phyloP scores from a whole-genome alignment of 1,139 yeast species.

The Schwanniomyces etchellsii region DNA sequence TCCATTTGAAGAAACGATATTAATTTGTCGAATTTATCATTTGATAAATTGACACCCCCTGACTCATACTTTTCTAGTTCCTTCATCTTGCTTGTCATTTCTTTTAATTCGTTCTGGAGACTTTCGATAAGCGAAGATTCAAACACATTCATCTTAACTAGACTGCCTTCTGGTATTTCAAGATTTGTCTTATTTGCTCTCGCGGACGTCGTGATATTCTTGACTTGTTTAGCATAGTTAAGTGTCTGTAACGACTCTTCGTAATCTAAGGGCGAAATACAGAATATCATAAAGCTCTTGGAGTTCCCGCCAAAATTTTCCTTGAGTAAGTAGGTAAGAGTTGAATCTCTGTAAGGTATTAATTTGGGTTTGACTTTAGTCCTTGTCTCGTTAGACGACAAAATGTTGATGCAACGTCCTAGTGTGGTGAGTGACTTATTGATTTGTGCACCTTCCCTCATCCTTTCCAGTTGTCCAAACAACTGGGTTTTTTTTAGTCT shows the following conservation, averaged over 20 bases:
- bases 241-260: conserved; percentile 73
- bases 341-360: conserved; percentile 70
- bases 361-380: conserved; percentile 20
- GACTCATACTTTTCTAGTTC: background rate
- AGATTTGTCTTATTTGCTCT: conserved; percentile 35
- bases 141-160: conserved; percentile 22
- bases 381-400: conserved; percentile 29
- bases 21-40: conserved; percentile 18
- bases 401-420: conserved; percentile 65
- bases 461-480: conserved; percentile 50
- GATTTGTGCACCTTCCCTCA: conserved; percentile 70
- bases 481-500: conserved; percentile 60
- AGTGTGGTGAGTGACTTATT: conserved; percentile 71
- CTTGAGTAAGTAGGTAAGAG: conserved; percentile 64
- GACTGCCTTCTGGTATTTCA: conserved; percentile 23
- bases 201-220: conserved; percentile 61
- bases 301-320: conserved; percentile 73
- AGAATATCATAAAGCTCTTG: conserved; percentile 70
- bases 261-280: conserved; percentile 68
- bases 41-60: conserved; percentile 3
- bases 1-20: conserved; percentile 29
- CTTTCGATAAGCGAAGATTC: conserved; percentile 26
- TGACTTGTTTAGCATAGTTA: conserved; percentile 71
- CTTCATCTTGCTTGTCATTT: conserved; percentile 21
- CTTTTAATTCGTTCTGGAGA: conserved; percentile 26